Evolutionary conservation across 2,329 filamentous ascomycete species (phyloP), one percentile per base, ranked within the genome.

Genomic region (Ophiocordyceps robertsii): DNA sequence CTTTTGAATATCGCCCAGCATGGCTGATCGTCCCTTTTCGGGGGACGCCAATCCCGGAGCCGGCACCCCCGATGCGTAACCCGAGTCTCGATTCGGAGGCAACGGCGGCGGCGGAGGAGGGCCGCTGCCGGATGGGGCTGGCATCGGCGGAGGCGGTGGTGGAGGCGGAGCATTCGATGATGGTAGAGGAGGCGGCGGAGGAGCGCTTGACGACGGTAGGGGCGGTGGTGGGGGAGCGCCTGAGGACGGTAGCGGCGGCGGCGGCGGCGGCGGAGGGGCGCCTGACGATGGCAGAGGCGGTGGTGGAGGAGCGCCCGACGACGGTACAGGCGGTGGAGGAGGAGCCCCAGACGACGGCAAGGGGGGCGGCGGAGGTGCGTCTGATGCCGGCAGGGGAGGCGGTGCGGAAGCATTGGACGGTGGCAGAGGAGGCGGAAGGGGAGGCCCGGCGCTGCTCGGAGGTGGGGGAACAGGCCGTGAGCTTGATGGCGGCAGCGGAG

Each of bases 1-100:
- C 40, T 76, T 77, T 48, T 84, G 80, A 48, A 92, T 92, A 54
- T 82, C 76, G 37, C 78, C 81, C 50, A 84, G 66, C 56, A 86
- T 64, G 43, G 77, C 82, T 48, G 69, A 68, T 51, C 74, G 80
- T 45, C 63, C 62, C 41, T 61, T 48, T 32, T 70, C 69, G 11
- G 60, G 62, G 11, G 59, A 47, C 4, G 70, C 65, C 13, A 68
- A 49, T 3, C 61, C 48, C 38, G 56, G 67, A 55, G 67, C 61
- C 3, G 76, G 71, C 2, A 67, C 67, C 24, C 73, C 68, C 3
- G 75, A 72, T 4, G 69, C 64, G 57, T 78, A 75, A 43, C 65
- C 75, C 46, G 63, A 79, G 64, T 70, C 78, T 64, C 62, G 71
- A 60, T 66, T 77, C 56, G 76, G 70, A 33, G 70, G 70, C 1